Conservation (phyloP, 202 grass and related monocot genomes). For the Panicum hallii region DNA sequence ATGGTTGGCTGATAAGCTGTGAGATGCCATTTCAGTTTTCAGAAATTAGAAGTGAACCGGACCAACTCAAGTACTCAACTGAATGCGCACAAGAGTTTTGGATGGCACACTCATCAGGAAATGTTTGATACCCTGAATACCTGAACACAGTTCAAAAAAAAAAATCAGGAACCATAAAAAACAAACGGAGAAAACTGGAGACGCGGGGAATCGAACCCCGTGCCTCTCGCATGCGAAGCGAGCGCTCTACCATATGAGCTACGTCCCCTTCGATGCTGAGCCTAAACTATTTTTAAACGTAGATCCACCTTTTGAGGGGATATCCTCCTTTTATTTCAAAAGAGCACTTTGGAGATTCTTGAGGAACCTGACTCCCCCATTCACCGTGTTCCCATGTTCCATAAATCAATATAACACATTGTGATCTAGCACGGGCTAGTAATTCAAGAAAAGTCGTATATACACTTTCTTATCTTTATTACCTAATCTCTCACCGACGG, state of each 20-base stretch:
- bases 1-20: constrained; percentile 9
- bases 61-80: background rate
- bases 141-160: background rate
- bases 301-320: no score
- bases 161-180: background rate
- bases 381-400: no score
- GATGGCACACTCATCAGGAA: no score
- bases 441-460: no score
- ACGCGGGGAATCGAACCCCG: constrained; percentile 93
- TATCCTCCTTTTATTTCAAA: no score
- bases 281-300: no score
- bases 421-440: no score
- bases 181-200: background rate
- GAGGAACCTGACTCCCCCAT: no score
- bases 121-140: background rate
- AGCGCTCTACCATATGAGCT: constrained; percentile 99
- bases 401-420: no score
- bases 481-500: no score
- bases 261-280: constrained; percentile 46
- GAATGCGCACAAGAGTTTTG: background rate
- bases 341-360: no score
- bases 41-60: background rate
- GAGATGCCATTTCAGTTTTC: background rate
- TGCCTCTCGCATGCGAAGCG: constrained; percentile 98
- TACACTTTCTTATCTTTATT: no score